phyloP scores from a whole-genome alignment of 169 alveolate species.

The Theileria parva region DNA sequence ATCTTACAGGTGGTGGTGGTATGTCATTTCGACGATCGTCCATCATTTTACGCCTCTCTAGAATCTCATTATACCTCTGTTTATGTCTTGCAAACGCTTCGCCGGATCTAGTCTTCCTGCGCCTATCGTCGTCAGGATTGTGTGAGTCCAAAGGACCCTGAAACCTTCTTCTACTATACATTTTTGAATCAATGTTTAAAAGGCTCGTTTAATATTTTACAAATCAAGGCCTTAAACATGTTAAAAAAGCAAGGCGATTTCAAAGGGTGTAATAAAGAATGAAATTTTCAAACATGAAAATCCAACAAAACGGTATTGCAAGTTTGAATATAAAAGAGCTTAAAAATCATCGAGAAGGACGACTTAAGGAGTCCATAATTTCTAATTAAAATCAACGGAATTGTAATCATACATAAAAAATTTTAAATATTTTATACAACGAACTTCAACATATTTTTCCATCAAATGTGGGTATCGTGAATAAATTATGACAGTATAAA shows the following conservation, averaged over 20 bases:
- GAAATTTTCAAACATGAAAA: neutral
- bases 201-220: neutral
- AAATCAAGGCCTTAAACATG: neutral
- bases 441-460: too few relatives aligned
- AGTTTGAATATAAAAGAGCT: neutral
- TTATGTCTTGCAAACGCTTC: slow-evolving; percentile 58
- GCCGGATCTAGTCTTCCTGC: slow-evolving; percentile 33
- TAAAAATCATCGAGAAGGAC: neutral
- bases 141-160: neutral
- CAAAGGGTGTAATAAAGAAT: neutral
- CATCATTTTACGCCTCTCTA: slow-evolving; percentile 19
- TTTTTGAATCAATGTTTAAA: neutral
- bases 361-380: neutral
- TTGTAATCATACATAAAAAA: neutral
- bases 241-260: neutral
- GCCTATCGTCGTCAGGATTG: neutral
- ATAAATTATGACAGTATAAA: too few relatives aligned
- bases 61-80: slow-evolving; percentile 45
- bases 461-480: neutral
- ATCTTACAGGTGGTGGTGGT: neutral
- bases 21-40: neutral
- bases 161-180: slow-evolving; percentile 7
- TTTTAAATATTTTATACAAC: too few relatives aligned
- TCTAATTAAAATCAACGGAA: neutral
- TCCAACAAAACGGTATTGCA: neutral